Evolutionary conservation across 805 yeast genomes (phyloP).

Genomic region (Deakozyma indianensis): DNA sequence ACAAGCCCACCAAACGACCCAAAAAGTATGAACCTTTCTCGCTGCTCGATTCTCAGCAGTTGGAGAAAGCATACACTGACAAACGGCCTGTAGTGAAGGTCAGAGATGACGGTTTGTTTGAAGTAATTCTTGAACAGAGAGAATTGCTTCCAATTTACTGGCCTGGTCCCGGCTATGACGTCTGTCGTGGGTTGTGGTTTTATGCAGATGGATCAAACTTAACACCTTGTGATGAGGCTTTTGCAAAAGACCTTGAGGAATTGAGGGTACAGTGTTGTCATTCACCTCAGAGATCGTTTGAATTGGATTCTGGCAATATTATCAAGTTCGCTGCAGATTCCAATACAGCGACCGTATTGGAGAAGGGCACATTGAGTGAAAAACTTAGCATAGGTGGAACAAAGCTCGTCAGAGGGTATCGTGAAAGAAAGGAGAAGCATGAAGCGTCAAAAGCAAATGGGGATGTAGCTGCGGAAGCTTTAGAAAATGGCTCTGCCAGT

Average conservation of each 20-base stretch:
- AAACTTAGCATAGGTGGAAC: constrained; percentile 11
- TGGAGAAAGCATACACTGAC: constrained; percentile 37
- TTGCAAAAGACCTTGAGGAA: constrained; percentile 46
- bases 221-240: constrained; percentile 34
- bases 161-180: constrained; percentile 77
- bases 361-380: not conserved
- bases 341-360: not conserved
- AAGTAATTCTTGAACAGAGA: constrained; percentile 46
- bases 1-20: constrained; percentile 33
- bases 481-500: too few relatives aligned
- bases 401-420: constrained; percentile 15
- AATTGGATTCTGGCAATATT: constrained; percentile 24
- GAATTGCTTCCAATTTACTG: constrained; percentile 62
- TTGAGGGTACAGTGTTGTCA: constrained; percentile 31
- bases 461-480: too few relatives aligned
- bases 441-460: not conserved
- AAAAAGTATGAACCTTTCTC: constrained; percentile 56
- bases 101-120: constrained; percentile 66
- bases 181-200: constrained; percentile 82
- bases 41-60: constrained; percentile 38
- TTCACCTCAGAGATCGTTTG: constrained; percentile 26
- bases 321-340: not conserved
- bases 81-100: constrained; percentile 37
- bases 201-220: constrained; percentile 28
- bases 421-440: constrained; percentile 3